phyloP scores from a whole-genome alignment of 2,329 filamentous ascomycete genomes.

The Hymenoscyphus infarciens region DNA sequence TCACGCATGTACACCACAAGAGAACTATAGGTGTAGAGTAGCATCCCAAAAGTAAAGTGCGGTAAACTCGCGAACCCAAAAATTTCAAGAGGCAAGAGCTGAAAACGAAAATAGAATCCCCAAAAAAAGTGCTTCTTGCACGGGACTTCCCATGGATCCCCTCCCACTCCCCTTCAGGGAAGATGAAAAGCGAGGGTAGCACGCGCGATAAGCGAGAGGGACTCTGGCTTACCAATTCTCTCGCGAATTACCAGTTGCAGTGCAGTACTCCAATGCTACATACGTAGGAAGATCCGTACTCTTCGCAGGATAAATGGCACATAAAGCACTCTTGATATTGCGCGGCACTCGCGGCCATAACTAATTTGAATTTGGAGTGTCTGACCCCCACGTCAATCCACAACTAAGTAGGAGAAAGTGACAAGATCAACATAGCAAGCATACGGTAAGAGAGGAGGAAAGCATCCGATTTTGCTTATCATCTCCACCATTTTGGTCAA shows the following conservation, averaged over 20 bases:
- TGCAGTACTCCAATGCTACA: not conserved
- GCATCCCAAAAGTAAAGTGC: not conserved
- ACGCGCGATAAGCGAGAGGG: not conserved
- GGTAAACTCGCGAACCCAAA: not conserved
- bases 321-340: not conserved
- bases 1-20: not conserved
- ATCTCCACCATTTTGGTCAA: not conserved
- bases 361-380: not conserved
- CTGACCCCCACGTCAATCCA: not conserved
- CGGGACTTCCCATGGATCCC: not conserved
- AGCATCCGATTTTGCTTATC: not conserved
- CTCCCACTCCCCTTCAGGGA: not conserved
- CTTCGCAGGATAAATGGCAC: not conserved
- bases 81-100: too few species aligned
- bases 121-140: not conserved
- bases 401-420: not conserved
- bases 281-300: not conserved
- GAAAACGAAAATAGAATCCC: not conserved
- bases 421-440: not conserved
- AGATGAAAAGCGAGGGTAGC: not conserved
- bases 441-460: not conserved
- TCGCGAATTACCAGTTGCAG: not conserved
- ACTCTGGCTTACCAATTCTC: not conserved
- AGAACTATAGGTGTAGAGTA: not conserved
- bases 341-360: not conserved